A percentile compares a stretch with the other conserved stretches of the same genome.
Conservation (phyloP, 768 basidiomycete species). For the Thelephora aurantiotincta region DNA sequence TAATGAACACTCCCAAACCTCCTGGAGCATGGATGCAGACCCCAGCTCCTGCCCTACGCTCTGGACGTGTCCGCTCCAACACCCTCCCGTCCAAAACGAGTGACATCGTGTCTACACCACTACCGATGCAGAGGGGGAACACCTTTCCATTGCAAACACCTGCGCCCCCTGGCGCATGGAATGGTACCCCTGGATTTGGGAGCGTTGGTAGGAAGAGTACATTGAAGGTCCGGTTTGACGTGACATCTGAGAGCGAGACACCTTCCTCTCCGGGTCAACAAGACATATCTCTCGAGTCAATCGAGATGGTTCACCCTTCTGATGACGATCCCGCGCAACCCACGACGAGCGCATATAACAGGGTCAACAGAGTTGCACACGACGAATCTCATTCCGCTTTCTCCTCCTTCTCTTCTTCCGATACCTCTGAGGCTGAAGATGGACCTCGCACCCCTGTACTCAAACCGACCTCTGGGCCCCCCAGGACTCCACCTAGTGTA, state of each 20-base stretch:
- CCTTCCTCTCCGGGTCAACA: background rate
- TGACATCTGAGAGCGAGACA: slow-evolving; percentile 17
- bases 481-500: slow-evolving; percentile 33
- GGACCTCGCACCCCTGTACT: slow-evolving; percentile 9
- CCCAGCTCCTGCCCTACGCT: slow-evolving; percentile 17
- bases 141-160: slow-evolving; percentile 42
- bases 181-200: slow-evolving; percentile 10
- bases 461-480: slow-evolving; percentile 18
- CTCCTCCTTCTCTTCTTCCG: background rate
- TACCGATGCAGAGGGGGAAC: slow-evolving; percentile 19
- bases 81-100: slow-evolving; percentile 4
- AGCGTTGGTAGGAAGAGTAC: slow-evolving; percentile 33
- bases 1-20: slow-evolving; percentile 29
- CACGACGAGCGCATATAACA: background rate
- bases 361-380: background rate
- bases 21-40: slow-evolving; percentile 33
- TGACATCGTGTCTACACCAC: background rate
- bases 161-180: slow-evolving; percentile 57
- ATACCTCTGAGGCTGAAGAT: background rate
- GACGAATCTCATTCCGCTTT: background rate
- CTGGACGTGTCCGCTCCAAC: slow-evolving; percentile 1
- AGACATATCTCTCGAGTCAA: background rate
- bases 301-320: background rate
- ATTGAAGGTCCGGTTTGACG: slow-evolving; percentile 63
- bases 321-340: background rate